Conservation (phyloP, 2,329 filamentous ascomycete genomes). For the Colletotrichum sp. region DNA sequence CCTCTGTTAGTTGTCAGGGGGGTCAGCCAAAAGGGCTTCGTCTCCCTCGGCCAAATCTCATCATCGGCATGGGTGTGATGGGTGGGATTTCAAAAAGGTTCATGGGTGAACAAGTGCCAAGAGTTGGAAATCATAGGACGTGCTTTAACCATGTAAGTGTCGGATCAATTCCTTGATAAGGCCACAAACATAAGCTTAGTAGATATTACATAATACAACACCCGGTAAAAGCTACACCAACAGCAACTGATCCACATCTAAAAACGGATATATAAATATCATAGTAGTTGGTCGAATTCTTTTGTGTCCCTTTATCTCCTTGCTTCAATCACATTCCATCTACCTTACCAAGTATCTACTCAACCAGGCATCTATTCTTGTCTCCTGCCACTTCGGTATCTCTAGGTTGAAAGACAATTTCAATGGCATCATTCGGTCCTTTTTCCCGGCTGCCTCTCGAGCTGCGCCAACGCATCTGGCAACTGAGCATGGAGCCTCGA, state of each 20-base stretch:
- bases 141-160: not conserved
- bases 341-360: not conserved
- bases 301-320: not conserved
- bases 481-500: not conserved
- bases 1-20: not conserved
- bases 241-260: not conserved
- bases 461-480: not conserved
- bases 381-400: not conserved
- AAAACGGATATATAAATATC: not conserved
- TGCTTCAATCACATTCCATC: not conserved
- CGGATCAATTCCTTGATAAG: not conserved
- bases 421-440: not conserved
- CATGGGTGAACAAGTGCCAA: not conserved
- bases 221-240: not conserved
- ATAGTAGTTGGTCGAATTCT: not conserved
- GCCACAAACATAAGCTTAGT: not conserved
- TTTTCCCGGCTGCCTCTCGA: constrained; percentile 1
- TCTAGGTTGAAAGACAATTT: not conserved
- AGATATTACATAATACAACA: not conserved
- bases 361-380: not conserved
- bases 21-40: not conserved
- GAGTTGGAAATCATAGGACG: not conserved
- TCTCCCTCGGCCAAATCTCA: not conserved
- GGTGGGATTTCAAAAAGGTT: not conserved
- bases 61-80: not conserved